phyloP scores from a whole-genome alignment of 352 stramenopile species.

The Pythium aristosporum region DNA sequence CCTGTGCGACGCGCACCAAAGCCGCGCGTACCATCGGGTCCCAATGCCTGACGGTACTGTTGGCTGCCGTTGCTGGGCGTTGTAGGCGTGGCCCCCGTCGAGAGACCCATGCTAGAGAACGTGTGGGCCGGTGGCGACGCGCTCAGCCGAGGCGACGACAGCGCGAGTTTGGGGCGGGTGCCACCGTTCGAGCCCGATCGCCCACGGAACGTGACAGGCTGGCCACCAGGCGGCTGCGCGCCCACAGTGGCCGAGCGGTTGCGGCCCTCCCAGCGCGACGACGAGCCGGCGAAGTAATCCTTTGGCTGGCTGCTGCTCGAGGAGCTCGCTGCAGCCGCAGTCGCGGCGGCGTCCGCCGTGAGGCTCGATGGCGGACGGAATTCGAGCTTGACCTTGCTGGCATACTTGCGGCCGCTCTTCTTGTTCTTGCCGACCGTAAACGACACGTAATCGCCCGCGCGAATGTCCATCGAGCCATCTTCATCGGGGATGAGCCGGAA shows the following conservation, averaged over 20 bases:
- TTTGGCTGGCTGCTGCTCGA: conserved; percentile 20
- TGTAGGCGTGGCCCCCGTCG: conserved; percentile 11
- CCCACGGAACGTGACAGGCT: conserved; percentile 27
- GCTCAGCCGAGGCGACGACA: conserved; percentile 28
- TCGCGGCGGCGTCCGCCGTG: conserved; percentile 14
- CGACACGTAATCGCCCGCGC: conserved; percentile 83
- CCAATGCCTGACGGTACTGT: conserved; percentile 75
- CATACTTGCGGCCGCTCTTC: conserved; percentile 87
- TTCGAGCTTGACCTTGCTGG: conserved; percentile 87
- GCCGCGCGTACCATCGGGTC: conserved; percentile 75
- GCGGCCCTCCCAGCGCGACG: conserved; percentile 29
- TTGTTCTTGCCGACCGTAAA: conserved; percentile 91
- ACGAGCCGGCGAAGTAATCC: conserved; percentile 30
- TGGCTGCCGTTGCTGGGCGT: conserved; percentile 43
- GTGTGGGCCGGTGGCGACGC: conserved; percentile 23
- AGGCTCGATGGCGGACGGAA: conserved; percentile 72
- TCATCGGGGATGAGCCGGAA: conserved; percentile 88
- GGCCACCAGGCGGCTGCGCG: conserved; percentile 7
- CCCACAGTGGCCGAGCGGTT: conserved; percentile 31
- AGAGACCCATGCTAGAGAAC: conserved; percentile 16
- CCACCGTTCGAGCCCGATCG: conserved; percentile 25
- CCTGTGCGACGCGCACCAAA: conserved; percentile 74
- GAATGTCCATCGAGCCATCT: conserved; percentile 83
- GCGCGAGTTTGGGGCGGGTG: conserved; percentile 24
- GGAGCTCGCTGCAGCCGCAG: neutral